phyloP scores from a whole-genome alignment of 768 basidiomycete genomes.

The Nidularia pulvinata region DNA sequence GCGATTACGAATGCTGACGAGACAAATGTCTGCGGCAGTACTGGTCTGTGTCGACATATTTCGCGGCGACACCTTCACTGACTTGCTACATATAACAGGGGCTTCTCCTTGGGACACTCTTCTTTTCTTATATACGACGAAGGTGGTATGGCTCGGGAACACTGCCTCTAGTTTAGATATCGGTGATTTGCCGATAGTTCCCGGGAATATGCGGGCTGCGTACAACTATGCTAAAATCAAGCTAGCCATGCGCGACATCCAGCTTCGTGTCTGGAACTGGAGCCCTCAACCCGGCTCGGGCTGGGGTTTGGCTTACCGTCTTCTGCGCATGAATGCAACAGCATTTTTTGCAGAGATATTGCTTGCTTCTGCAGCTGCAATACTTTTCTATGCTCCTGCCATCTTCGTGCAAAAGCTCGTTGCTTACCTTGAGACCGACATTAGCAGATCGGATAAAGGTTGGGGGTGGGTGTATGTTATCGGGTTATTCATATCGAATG shows the following conservation, averaged over 20 bases:
- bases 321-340: slow-evolving; percentile 53
- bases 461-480: slow-evolving; percentile 64
- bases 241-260: slow-evolving; percentile 50
- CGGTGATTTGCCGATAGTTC: slow-evolving; percentile 84
- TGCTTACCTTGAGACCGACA: slow-evolving; percentile 59
- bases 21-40: slow-evolving; percentile 74
- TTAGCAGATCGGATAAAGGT: slow-evolving; percentile 43
- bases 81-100: too few relatives aligned
- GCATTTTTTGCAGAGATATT: slow-evolving; percentile 37
- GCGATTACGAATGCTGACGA: slow-evolving; percentile 59
- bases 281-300: slow-evolving; percentile 60
- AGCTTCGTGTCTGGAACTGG: slow-evolving; percentile 56
- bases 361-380: slow-evolving; percentile 57
- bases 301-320: slow-evolving; percentile 59
- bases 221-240: slow-evolving; percentile 55
- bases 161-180: slow-evolving; percentile 75
- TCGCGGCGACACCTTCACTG: too few relatives aligned
- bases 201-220: slow-evolving; percentile 68
- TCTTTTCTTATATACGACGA: slow-evolving; percentile 85
- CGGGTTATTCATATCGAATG: slow-evolving; percentile 16
- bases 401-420: slow-evolving; percentile 59
- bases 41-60: slow-evolving; percentile 44
- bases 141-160: slow-evolving; percentile 85
- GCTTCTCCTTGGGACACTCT: slow-evolving; percentile 62
- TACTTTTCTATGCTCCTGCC: slow-evolving; percentile 60